phyloP scores from a whole-genome alignment of 129 eudicot genomes.

The Chrysanthemum seticuspe region DNA sequence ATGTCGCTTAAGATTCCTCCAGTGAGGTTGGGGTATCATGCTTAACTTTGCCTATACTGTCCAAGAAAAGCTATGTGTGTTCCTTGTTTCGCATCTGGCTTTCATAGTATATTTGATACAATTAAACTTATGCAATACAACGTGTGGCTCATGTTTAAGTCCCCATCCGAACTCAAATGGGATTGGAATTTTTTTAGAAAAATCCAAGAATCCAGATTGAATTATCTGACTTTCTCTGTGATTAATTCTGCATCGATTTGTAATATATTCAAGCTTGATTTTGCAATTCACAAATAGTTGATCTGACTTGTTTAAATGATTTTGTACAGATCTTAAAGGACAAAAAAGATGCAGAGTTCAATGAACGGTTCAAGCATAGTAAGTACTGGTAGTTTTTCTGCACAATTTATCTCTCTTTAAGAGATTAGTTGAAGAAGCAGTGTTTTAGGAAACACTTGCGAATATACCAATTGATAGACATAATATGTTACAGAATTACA shows the following conservation, averaged over 20 bases:
- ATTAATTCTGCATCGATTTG: background rate
- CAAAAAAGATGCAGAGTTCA: slow-evolving; percentile 95
- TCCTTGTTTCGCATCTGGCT: slow-evolving; percentile 8
- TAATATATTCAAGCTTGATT: slow-evolving; percentile 7
- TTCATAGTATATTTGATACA: slow-evolving; percentile 1
- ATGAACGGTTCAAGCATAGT: slow-evolving; percentile 93
- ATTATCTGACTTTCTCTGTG: background rate
- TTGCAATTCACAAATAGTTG: background rate
- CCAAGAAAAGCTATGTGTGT: background rate
- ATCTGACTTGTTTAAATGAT: slow-evolving; percentile 6
- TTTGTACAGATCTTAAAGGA: slow-evolving; percentile 74
- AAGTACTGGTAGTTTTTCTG: slow-evolving; percentile 14
- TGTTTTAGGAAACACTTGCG: too few relatives aligned
- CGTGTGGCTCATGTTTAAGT: background rate
- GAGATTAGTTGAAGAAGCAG: too few relatives aligned
- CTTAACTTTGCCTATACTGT: background rate
- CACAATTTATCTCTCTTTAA: too few relatives aligned
- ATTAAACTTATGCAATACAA: background rate
- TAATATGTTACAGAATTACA: too few relatives aligned
- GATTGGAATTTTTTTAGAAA: too few relatives aligned
- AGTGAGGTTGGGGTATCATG: slow-evolving; percentile 1
- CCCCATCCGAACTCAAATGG: too few relatives aligned
- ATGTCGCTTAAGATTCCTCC: background rate
- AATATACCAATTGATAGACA: too few relatives aligned
- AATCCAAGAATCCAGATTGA: too few relatives aligned